A percentile compares a stretch with the other conserved stretches of the same genome.
phyloP scores from a whole-genome alignment of 148 eudicot species.

The Rhododendron henanense region DNA sequence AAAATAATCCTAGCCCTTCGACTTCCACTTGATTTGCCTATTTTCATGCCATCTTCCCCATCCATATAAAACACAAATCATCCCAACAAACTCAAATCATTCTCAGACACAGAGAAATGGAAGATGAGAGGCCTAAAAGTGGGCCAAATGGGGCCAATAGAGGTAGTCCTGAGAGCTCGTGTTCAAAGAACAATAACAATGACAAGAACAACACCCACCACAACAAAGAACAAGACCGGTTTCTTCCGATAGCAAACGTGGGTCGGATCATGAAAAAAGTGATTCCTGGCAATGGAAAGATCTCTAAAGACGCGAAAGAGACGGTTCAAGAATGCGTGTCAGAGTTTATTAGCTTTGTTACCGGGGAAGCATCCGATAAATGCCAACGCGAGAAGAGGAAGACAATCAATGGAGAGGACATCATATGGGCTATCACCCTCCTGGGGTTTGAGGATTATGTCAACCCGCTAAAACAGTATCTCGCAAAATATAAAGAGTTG shows the following conservation, averaged over 20 bases:
- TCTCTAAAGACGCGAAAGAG: slow-evolving; percentile 77
- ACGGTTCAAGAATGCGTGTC: slow-evolving; percentile 79
- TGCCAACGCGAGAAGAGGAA: slow-evolving; percentile 78
- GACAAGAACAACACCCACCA: slow-evolving; percentile 14
- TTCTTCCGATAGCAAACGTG: slow-evolving; percentile 72
- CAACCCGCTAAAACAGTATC: slow-evolving; percentile 51
- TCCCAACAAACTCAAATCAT: background rate
- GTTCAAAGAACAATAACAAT: slow-evolving; percentile 19
- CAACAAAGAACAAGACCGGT: slow-evolving; percentile 55
- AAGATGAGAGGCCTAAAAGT: slow-evolving; percentile 39
- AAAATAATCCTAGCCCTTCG: slow-evolving; percentile 18
- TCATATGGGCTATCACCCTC: slow-evolving; percentile 66
- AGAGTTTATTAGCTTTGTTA: slow-evolving; percentile 72
- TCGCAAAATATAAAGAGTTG: slow-evolving; percentile 48
- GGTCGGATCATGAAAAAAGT: slow-evolving; percentile 78
- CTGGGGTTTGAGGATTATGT: slow-evolving; percentile 75
- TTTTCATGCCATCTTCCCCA: slow-evolving; percentile 32
- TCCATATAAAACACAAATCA: slow-evolving; percentile 14
- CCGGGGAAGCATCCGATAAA: slow-evolving; percentile 73
- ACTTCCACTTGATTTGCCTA: slow-evolving; percentile 43
- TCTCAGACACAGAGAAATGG: slow-evolving; percentile 23
- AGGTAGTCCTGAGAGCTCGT: slow-evolving; percentile 40
- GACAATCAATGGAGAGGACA: slow-evolving; percentile 72
- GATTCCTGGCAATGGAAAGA: slow-evolving; percentile 52
- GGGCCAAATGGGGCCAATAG: slow-evolving; percentile 21